Evolutionary conservation across 2,329 filamentous ascomycete genomes (phyloP), one percentile per base, ranked within the genome.

Genomic region (Fusarium cyanostomum): DNA sequence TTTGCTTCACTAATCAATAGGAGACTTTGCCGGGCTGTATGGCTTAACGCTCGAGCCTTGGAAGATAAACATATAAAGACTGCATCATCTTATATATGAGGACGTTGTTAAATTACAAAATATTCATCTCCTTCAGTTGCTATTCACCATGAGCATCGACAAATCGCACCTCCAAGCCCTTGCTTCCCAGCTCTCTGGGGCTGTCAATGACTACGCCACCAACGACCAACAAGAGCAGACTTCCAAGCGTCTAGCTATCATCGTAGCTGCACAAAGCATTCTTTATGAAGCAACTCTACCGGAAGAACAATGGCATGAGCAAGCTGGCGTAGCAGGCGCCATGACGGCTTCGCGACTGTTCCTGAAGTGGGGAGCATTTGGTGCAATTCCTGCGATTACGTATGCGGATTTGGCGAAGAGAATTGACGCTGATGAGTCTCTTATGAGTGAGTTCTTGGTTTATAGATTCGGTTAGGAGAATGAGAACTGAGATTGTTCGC

Each of bases 361-460:
- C 45, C 55, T 71, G 26, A 63, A 72, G 33, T 76, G 75, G 73
- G 64, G 68, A 8, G 70, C 62, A 0, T 77, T 78, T 44, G 72
- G 74, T 7, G 41, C 55, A 2, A 74, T 79, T 16, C 74, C 75
- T 0, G 13, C 44, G 2, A 72, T 77, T 12, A 67, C 71, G 7
- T 72, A 71, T 48, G 34, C 39, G 0, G 67, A 73, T 0, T 60
- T 79, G 6, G 74, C 74, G 1, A 46, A 49, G 7, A 68, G 68
- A 8, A 24, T 75, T 2, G 52, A 67, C 0, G 71, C 70, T 2
- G 72, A 79, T 13, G 50, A 44, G 1, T 31, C 53, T 2, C 58
- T 78, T 3, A 72, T 76, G 37, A 34, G 59, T 63, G 13, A 50
- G 56, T 46, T 38, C 16, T 34, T 8, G n/a, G n/a, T 26, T 15